Evolutionary conservation across 2,329 filamentous ascomycete genomes (phyloP).

Genomic region (Chaetomium strumarium): DNA sequence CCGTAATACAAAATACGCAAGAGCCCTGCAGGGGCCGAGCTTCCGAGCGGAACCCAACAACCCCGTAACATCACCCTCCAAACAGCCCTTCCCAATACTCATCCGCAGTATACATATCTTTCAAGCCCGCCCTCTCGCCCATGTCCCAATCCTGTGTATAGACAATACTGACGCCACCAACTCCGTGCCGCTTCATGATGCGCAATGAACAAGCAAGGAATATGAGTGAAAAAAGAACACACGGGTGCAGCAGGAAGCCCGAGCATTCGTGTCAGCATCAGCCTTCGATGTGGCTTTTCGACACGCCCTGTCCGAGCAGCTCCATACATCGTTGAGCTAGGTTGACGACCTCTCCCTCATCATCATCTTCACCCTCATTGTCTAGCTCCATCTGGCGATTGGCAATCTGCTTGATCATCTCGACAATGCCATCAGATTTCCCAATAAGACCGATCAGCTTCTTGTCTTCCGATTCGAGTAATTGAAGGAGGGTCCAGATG

Average conservation of each 20-base stretch:
- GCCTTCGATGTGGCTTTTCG: slow-evolving; percentile 78
- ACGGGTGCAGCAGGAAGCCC: neutral
- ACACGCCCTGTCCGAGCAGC: slow-evolving; percentile 67
- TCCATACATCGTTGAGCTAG: slow-evolving; percentile 87
- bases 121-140: slow-evolving; percentile 4
- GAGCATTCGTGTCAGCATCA: slow-evolving; percentile 33
- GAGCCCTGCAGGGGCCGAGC: neutral
- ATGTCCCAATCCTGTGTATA: slow-evolving; percentile 27
- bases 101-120: slow-evolving; percentile 23
- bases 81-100: slow-evolving; percentile 13
- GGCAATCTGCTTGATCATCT: slow-evolving; percentile 86
- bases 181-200: slow-evolving; percentile 36
- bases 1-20: slow-evolving; percentile 25
- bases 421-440: slow-evolving; percentile 83
- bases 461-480: slow-evolving; percentile 91
- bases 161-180: slow-evolving; percentile 36
- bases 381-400: slow-evolving; percentile 85
- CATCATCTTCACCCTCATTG: slow-evolving; percentile 79
- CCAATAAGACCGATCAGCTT: slow-evolving; percentile 82
- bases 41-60: neutral
- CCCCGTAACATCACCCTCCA: neutral
- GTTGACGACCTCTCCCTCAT: slow-evolving; percentile 87
- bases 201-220: slow-evolving; percentile 29
- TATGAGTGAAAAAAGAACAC: slow-evolving; percentile 11
- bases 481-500: slow-evolving; percentile 93